Evolutionary conservation across 768 basidiomycete genomes (phyloP), one percentile per base, ranked within the genome.

Genomic region (Pilatotrama ljubarskyi): DNA sequence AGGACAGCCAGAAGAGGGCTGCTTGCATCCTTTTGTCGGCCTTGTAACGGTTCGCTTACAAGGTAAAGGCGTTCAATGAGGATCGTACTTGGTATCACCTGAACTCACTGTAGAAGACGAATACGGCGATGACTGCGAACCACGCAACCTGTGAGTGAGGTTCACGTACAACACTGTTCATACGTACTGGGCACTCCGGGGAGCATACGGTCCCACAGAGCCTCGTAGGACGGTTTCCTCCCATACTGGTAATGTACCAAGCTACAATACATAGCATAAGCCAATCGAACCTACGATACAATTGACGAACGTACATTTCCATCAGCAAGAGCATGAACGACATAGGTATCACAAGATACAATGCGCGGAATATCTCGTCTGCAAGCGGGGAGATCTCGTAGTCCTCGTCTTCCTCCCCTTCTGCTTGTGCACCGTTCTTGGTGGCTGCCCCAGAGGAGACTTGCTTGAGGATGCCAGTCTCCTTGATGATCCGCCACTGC

Each of bases 231-330:
- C 1, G 84, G 77, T n/a, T 77, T 72, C 70, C 84, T 81, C 38
- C 84, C 85, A 61, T 93, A 94, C 72, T 94, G 92, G 50, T 83
- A 84, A 67, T 90, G 90, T 44, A 91, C 82, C 43, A 93, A 76
- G 58, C 92, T 94, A 65, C 54, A 5, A 17, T 20, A 18, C 4
- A 26, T 37, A 22, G 38, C 24, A n/a, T 22, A 9, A 43, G 10
- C n/a, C 7, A 18, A 18, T 18, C 29, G 17, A 7, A 29, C 9
- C 1, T 24, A 17, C 3, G 11, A 5, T 17, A 15, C 9, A 8
- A 8, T 24, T 11, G 20, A 20, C n/a, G 15, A 1, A 76, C 90
- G 67, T 69, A 94, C 92, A 93, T 89, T 69, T 92, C 87, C 90
- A 94, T 91, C 77, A 92, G 75, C 15, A 93, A 67, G 38, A 93